A percentile compares a stretch with the other conserved stretches of the same genome.
phyloP scores from a whole-genome alignment of 768 basidiomycete genomes.

The Kwoniella dendrophila region DNA sequence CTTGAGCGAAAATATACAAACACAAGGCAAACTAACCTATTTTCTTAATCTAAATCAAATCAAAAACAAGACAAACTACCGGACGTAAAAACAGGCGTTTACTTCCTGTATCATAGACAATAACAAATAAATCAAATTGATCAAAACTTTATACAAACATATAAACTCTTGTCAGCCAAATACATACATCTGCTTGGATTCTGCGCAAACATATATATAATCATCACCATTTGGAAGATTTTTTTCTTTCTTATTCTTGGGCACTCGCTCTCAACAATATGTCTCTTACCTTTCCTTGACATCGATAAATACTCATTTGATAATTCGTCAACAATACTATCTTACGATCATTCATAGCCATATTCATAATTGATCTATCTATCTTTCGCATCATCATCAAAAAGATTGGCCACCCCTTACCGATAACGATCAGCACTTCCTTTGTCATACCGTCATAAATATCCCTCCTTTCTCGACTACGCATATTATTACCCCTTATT shows the following conservation, averaged over 20 bases:
- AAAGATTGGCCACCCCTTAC: constrained; percentile 3
- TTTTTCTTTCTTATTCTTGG: constrained; percentile 3
- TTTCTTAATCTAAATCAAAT: too few species aligned
- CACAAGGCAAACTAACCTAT: too few species aligned
- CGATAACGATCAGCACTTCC: neutral
- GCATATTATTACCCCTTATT: neutral
- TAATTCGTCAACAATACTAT: neutral
- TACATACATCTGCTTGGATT: too few species aligned
- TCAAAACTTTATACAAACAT: neutral
- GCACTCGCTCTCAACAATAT: neutral
- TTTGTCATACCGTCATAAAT: neutral
- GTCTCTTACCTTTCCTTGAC: neutral
- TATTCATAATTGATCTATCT: neutral
- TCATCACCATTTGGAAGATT: neutral
- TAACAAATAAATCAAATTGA: too few species aligned
- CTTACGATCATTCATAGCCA: neutral
- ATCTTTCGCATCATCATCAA: neutral
- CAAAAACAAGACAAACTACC: too few species aligned
- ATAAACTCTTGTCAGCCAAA: constrained; percentile 2
- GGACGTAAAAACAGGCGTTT: too few species aligned
- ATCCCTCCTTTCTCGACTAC: neutral
- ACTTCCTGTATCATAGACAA: too few species aligned
- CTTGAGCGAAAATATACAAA: too few species aligned
- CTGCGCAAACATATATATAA: neutral
- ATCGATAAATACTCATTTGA: neutral